Evolutionary conservation across 768 basidiomycete genomes (phyloP).

Genomic region (Mycena filopes): DNA sequence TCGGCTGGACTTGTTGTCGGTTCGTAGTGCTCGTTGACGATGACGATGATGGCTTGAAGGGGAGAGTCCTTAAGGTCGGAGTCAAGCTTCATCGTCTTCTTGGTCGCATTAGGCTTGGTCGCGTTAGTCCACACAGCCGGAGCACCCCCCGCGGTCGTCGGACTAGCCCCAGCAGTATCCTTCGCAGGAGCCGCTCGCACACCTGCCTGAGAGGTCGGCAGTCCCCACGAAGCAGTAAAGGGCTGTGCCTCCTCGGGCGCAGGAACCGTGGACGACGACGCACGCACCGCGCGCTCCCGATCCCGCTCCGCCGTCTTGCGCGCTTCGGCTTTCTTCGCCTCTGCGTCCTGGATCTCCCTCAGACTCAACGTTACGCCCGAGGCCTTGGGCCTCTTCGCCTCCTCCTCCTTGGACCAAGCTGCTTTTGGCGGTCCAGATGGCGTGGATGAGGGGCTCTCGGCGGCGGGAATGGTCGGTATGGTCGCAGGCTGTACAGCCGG

Average conservation of each 20-base stretch:
- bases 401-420: slow-evolving; percentile 78
- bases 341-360: slow-evolving; percentile 95
- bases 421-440: slow-evolving; percentile 54
- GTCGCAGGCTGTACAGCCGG: slow-evolving; percentile 27
- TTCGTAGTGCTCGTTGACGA: neutral
- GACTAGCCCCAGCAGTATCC: slow-evolving; percentile 50
- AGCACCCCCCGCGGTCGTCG: slow-evolving; percentile 28
- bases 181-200: slow-evolving; percentile 56
- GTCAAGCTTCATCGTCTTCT: slow-evolving; percentile 98
- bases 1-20: neutral
- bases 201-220: slow-evolving; percentile 86
- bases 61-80: neutral
- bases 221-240: slow-evolving; percentile 84
- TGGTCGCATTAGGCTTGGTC: slow-evolving; percentile 62
- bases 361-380: slow-evolving; percentile 68
- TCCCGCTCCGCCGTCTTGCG: slow-evolving; percentile 82
- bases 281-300: slow-evolving; percentile 68
- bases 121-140: slow-evolving; percentile 81
- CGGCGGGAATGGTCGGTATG: slow-evolving; percentile 30
- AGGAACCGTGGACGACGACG: slow-evolving; percentile 48
- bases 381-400: slow-evolving; percentile 64
- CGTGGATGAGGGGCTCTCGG: slow-evolving; percentile 36
- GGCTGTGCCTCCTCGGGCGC: slow-evolving; percentile 66
- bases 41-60: neutral
- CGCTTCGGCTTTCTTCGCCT: slow-evolving; percentile 82